Evolutionary conservation across 2,329 filamentous ascomycete species (phyloP), one percentile per base, ranked within the genome.

Genomic region (Colletotrichum eremochloae): DNA sequence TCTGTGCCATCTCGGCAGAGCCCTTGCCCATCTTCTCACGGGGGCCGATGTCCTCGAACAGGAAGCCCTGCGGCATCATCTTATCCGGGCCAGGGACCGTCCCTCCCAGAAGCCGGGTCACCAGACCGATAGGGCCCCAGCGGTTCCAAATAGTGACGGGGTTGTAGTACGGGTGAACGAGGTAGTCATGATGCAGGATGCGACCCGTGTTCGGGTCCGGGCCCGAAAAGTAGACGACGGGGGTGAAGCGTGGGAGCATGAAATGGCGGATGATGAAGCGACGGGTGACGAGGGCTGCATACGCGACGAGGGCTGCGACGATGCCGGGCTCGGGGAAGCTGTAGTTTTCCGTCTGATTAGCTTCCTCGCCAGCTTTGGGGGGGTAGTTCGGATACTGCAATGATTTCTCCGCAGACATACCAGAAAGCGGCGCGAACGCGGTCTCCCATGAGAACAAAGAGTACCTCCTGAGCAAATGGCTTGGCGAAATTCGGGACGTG

Each of bases 131-230:
- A 0, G 86, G 90, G 2, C 88, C 89, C 90, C 88, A 94, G 71
- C 89, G 88, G 76, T 86, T 89, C 88, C 86, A 89, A 52, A 88
- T 79, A 0, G 87, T 92, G 38, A 85, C 85, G 72, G 87, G 85
- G 33, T 88, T 84, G 79, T 93, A 94, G 81, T 88, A 93, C 2
- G 92, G 92, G 58, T 90, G 87, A 14, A 89, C 87, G 36, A 91
- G 85, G 80, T 90, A 93, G 48, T 83, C 75, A 0, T 82, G 75
- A 79, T 76, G 79, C 65, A 86, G 84, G 74, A 90, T 85, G 3
- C 87, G 86, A 0, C 88, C 87, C 0, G 88, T 86, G 40, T 85
- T 80, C 12, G 84, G 81, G 73, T 93, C 87, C 0, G 87, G 82
- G 0, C 87, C 82, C 1, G 82, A 81, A 53, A 89, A 63, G 68